phyloP scores from a whole-genome alignment of 1,139 yeast genomes.

The Saccharomyces hybrid region DNA sequence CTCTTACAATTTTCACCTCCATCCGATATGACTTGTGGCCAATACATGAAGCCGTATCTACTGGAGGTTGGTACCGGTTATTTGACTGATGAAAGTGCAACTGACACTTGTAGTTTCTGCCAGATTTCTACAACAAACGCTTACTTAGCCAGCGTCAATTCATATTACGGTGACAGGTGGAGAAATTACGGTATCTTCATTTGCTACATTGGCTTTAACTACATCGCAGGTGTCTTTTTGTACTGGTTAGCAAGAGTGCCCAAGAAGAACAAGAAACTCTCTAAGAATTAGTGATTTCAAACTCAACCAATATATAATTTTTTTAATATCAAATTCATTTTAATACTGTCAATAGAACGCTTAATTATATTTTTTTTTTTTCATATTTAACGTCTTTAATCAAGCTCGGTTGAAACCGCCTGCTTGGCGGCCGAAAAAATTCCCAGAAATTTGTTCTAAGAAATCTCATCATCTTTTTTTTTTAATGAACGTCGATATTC shows the following conservation, averaged over 20 bases:
- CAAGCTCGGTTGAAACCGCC: background rate
- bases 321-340: background rate
- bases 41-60: slow-evolving; percentile 42
- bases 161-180: slow-evolving; percentile 45
- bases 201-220: slow-evolving; percentile 38
- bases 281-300: background rate
- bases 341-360: too few relatives aligned
- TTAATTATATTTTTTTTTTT: background rate
- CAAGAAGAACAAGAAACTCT: slow-evolving; percentile 21
- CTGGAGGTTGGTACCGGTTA: slow-evolving; percentile 46
- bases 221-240: slow-evolving; percentile 42
- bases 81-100: slow-evolving; percentile 36
- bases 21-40: slow-evolving; percentile 43
- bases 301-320: background rate
- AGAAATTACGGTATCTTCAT: slow-evolving; percentile 55
- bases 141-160: slow-evolving; percentile 39
- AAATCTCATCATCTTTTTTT: background rate
- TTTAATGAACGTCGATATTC: background rate
- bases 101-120: slow-evolving; percentile 45
- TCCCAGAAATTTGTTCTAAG: background rate
- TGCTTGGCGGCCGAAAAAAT: background rate
- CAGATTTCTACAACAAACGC: slow-evolving; percentile 40
- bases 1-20: slow-evolving; percentile 40
- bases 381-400: background rate
- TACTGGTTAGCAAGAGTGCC: slow-evolving; percentile 78